A percentile compares a stretch with the other conserved stretches of the same genome.
Evolutionary conservation across 768 basidiomycete species (phyloP).

Genomic region (Scleroderma citrinum): DNA sequence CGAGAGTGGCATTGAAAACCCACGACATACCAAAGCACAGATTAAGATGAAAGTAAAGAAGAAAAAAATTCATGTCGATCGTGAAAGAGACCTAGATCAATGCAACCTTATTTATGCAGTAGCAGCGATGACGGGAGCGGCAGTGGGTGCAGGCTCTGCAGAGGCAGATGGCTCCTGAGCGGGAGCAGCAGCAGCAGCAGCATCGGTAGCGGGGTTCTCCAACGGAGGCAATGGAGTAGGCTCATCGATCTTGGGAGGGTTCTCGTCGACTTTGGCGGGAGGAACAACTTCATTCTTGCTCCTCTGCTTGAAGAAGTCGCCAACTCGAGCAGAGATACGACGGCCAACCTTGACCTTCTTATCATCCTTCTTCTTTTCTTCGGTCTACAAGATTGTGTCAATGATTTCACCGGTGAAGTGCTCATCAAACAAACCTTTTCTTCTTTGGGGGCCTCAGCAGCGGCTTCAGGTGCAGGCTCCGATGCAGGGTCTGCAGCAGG

Average conservation of each 20-base stretch:
- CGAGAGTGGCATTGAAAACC: slow-evolving; percentile 32
- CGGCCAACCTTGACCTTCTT: slow-evolving; percentile 66
- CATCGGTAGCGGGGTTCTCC: slow-evolving; percentile 55
- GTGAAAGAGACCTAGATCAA: slow-evolving; percentile 21
- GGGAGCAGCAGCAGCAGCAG: slow-evolving; percentile 24
- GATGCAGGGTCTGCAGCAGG: slow-evolving; percentile 16
- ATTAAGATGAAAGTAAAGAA: slow-evolving; percentile 24
- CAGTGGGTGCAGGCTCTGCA: slow-evolving; percentile 37
- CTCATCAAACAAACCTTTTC: slow-evolving; percentile 43
- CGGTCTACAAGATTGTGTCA: slow-evolving; percentile 27
- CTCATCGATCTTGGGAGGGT: slow-evolving; percentile 85
- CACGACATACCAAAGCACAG: slow-evolving; percentile 32
- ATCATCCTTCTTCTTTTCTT: slow-evolving; percentile 44
- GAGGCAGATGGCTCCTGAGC: slow-evolving; percentile 31
- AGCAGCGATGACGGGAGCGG: slow-evolving; percentile 64
- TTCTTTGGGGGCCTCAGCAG: slow-evolving; percentile 41
- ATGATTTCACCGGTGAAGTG: neutral
- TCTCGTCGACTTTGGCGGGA: slow-evolving; percentile 81
- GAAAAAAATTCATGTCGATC: slow-evolving; percentile 40
- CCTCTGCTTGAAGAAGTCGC: slow-evolving; percentile 77
- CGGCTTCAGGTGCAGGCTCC: slow-evolving; percentile 24
- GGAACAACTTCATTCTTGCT: slow-evolving; percentile 56
- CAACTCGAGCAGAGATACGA: slow-evolving; percentile 79
- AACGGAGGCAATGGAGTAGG: slow-evolving; percentile 77
- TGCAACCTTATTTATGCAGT: slow-evolving; percentile 53